A percentile compares a stretch with the other conserved stretches of the same genome.
phyloP scores from a whole-genome alignment of 129 eudicot genomes.

The Erigeron canadensis region DNA sequence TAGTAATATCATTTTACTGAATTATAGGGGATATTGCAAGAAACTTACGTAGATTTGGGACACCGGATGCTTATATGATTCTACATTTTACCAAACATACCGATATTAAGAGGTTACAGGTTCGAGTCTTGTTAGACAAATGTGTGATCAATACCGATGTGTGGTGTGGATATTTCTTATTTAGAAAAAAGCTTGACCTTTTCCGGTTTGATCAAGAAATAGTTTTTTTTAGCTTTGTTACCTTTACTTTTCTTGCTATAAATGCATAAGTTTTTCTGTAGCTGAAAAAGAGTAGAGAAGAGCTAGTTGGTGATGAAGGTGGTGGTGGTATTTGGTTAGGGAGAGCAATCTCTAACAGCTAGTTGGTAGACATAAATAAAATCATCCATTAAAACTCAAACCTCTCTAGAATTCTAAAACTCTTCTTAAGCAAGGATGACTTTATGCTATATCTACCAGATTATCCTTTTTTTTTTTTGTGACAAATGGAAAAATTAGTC shows the following conservation, averaged over 20 bases:
- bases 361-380: constrained; percentile 73
- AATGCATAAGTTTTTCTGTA: background rate
- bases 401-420: constrained; percentile 15
- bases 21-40: no score
- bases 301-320: constrained; percentile 36
- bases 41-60: no score
- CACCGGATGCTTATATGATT: no score
- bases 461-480: constrained; percentile 13
- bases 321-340: constrained; percentile 54
- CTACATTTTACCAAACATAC: no score
- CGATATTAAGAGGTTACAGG: background rate
- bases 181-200: background rate
- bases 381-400: constrained; percentile 36
- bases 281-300: background rate
- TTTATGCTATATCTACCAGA: constrained; percentile 48
- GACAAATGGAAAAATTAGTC: no score
- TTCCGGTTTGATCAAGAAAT: constrained; percentile 1
- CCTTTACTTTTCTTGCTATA: background rate
- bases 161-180: no score
- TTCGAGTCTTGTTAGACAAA: background rate
- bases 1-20: no score
- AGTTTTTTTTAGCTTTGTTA: background rate
- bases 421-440: constrained; percentile 19
- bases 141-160: background rate
- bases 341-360: constrained; percentile 70